Base-by-base conservation (phyloP, 176 grass and related monocot species). In the Alloteropsis semialata region DNA sequence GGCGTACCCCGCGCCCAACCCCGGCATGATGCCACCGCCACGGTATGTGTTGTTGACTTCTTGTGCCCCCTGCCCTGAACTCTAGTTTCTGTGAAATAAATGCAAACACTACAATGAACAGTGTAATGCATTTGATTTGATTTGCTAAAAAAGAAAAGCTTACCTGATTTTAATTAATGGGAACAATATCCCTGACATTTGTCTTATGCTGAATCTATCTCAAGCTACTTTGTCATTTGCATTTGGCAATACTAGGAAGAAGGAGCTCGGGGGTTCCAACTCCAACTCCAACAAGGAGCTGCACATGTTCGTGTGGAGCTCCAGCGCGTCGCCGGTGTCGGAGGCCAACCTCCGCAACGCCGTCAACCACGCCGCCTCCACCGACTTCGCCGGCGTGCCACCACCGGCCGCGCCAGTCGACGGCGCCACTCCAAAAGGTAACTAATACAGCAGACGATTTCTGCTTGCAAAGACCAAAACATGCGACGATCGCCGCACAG, bases 301-400 rank as follows among this genome's bases (percentile, higher is more conserved):
- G 43, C 93, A 96, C 57, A 96, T 96, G 93, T 96, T 96, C 78
- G 90, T 96, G 36, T 96, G 93, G 93, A 96, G 93, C 88, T 92
- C 93, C 21, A 92, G 88, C 43, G 93, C 93, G 29, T 96, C 93
- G 63, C 95, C 95, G 9, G 95, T 89, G 16, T 98, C 95, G 38
- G 96, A 99, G 73, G 93, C 91, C 19, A 99, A 99, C 72, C 91
- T 99, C 55, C 90, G 93, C 73, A 99, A 99, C 82, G 87, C 87
- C 38, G 96, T 99, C 39, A 99, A 99, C 84, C 84, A 90, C 34
- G 96, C 96, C 25, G 96, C 96, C 48, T 92, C 91, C 15, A 91
- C 76, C 4, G 96, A 98, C 62, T 95, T 98, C 56, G 96, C 82
- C 14, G 32, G 57, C 6, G 44, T 38, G 1, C 81, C 81, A 6